phyloP scores from a whole-genome alignment of 83 land plant genomes.

The Diphasiastrum complanatum region DNA sequence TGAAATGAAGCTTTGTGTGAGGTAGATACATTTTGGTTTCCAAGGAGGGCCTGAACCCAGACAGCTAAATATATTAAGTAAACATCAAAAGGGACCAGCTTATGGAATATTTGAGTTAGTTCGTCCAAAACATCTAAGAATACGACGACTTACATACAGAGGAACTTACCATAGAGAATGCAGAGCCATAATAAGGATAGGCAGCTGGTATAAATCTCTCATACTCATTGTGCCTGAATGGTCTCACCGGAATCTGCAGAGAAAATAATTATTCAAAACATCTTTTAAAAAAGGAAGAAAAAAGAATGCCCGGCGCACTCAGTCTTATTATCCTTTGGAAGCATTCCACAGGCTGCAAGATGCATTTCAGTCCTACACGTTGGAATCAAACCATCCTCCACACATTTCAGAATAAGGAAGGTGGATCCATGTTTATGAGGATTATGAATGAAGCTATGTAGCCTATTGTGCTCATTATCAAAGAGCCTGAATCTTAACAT shows the following conservation, averaged over 20 bases:
- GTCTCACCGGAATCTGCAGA: conserved; percentile 88
- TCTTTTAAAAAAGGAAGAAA: background rate
- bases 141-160: background rate
- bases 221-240: conserved; percentile 89
- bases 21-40: background rate
- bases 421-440: too few species aligned
- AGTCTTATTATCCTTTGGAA: background rate
- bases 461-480: too few species aligned
- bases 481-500: too few species aligned
- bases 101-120: background rate
- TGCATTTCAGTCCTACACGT: too few species aligned
- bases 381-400: too few species aligned
- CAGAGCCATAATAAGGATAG: conserved; percentile 77
- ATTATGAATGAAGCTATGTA: too few species aligned
- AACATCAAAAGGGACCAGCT: background rate
- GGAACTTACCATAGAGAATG: conserved; percentile 67
- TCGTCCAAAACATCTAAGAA: background rate
- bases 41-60: background rate
- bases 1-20: background rate
- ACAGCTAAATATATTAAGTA: background rate
- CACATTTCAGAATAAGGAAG: too few species aligned
- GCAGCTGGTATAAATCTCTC: conserved; percentile 86
- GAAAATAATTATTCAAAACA: background rate
- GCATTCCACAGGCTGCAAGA: too few species aligned
- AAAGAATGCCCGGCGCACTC: background rate